Evolutionary conservation across 2,329 filamentous ascomycete species (phyloP), one percentile per base, ranked within the genome.

Genomic region (Tolypocladium album): DNA sequence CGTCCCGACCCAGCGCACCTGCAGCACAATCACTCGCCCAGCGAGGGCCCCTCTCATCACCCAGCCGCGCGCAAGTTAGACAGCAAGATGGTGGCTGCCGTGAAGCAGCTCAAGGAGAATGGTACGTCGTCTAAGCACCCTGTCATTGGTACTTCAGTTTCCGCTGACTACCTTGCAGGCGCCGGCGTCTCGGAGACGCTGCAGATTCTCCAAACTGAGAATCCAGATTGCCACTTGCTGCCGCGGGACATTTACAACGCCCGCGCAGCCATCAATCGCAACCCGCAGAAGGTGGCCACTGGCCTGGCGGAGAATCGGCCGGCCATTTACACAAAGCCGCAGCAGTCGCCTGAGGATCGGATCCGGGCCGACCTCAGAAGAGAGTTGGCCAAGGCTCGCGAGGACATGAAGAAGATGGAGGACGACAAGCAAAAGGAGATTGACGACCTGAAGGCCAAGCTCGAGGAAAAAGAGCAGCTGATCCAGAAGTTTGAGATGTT

Each of bases 191-290:
- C 79, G 59, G 82, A 87, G 70, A 88, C 85, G n/a, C 74, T 88
- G 60, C 83, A 86, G 68, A 85, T 86, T 62, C 74, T 88, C 59
- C 85, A 88, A 67, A 79, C 76, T 53, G 82, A 86, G 61, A 84
- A 87, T 64, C 85, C 85, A 4, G 79, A 84, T 60, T 84, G 85
- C 39, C 84, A 84, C 42, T 76, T 87, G 47, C 77, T 87, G 2
- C 84, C 85, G 2, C 77, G 85, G 39, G 85, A 88, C 63, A 87
- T 88, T 50, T 88, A 88, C 70, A 88, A 88, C 64, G 85, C 85
- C 7, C 79, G 85, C 43, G 85, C 85, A 1, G 85, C 85, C 34
- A 87, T 88, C 67, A 86, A 84, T 62, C 80, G 85, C 17, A 87
- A 88, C 59, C 84, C 84, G 0, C 75, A 81, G 59, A 87, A 87